These are phyloP conservation scores for Penicillium cataractarum DNA, from an alignment of 495 filamentous ascomycete species.

Conservation along the genomic window DNA sequence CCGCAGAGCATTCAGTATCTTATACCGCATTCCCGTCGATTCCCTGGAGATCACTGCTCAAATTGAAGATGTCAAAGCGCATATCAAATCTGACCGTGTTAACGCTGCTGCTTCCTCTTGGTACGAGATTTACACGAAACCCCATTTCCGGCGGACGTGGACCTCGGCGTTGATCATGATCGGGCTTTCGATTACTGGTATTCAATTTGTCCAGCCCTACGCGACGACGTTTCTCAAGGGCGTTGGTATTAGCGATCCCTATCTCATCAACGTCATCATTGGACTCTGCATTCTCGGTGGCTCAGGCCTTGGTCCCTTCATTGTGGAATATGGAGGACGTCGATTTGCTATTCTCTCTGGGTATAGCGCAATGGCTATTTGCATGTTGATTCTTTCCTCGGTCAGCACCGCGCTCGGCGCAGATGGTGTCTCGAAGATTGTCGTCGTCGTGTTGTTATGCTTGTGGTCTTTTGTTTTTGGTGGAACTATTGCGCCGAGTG, in stretches of 20 bases:
- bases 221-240: slow-evolving; percentile 31
- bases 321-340: slow-evolving; percentile 34
- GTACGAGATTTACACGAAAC: slow-evolving; percentile 30
- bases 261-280: slow-evolving; percentile 36
- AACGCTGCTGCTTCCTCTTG: slow-evolving; percentile 10
- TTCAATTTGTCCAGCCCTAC: slow-evolving; percentile 36
- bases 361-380: slow-evolving; percentile 30
- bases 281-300: slow-evolving; percentile 34
- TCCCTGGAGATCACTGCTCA: slow-evolving; percentile 26
- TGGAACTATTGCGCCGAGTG: slow-evolving; percentile 30
- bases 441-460: slow-evolving; percentile 30
- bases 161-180: slow-evolving; percentile 31
- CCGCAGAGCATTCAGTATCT: slow-evolving; percentile 25
- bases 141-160: slow-evolving; percentile 26
- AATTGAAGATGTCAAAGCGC: slow-evolving; percentile 27
- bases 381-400: slow-evolving; percentile 33
- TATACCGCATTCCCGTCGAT: slow-evolving; percentile 27
- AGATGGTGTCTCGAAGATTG: slow-evolving; percentile 18
- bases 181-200: slow-evolving; percentile 33
- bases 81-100: slow-evolving; percentile 28
- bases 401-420: slow-evolving; percentile 25
- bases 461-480: slow-evolving; percentile 37
- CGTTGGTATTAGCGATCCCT: slow-evolving; percentile 33
- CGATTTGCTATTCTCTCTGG: slow-evolving; percentile 29
- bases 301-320: slow-evolving; percentile 25